phyloP scores from a whole-genome alignment of 2,329 filamentous ascomycete genomes.

The Chrysoporthe cubensis region DNA sequence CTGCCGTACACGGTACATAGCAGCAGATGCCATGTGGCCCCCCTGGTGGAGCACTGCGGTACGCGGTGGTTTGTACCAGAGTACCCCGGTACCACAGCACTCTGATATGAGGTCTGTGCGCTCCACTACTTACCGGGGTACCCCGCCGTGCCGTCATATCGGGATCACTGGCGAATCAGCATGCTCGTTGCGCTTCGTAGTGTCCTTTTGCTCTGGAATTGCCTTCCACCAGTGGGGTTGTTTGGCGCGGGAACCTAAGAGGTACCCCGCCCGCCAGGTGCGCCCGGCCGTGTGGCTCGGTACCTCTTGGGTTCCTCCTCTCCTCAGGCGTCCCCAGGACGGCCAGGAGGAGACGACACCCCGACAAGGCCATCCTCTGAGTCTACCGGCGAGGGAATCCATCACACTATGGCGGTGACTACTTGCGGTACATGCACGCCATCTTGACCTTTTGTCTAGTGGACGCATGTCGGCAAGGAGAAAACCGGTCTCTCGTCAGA shows the following conservation, averaged over 20 bases:
- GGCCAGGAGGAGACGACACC: neutral
- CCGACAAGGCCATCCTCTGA: neutral
- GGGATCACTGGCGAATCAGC: neutral
- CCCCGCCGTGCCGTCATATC: neutral
- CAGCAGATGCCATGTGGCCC: no score
- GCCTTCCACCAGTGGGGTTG: neutral
- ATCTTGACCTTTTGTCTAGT: neutral
- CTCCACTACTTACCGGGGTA: neutral
- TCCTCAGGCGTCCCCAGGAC: neutral
- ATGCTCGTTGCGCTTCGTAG: neutral
- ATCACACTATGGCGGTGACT: neutral
- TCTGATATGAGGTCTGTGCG: neutral
- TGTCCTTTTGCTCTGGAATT: neutral
- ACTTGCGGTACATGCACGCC: neutral
- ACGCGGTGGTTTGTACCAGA: no score
- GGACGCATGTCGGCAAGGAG: neutral
- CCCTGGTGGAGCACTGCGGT: no score
- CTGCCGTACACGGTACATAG: no score
- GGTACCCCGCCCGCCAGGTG: neutral
- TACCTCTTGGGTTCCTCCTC: neutral
- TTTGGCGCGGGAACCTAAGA: neutral
- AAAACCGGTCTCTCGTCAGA: neutral
- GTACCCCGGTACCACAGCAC: no score
- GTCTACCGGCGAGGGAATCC: no score
- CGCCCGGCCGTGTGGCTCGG: neutral